Percentiles rank a stretch among this genome's conserved stretches.
phyloP scores from a whole-genome alignment of 495 filamentous ascomycete genomes.

The Parmelia sp. region DNA sequence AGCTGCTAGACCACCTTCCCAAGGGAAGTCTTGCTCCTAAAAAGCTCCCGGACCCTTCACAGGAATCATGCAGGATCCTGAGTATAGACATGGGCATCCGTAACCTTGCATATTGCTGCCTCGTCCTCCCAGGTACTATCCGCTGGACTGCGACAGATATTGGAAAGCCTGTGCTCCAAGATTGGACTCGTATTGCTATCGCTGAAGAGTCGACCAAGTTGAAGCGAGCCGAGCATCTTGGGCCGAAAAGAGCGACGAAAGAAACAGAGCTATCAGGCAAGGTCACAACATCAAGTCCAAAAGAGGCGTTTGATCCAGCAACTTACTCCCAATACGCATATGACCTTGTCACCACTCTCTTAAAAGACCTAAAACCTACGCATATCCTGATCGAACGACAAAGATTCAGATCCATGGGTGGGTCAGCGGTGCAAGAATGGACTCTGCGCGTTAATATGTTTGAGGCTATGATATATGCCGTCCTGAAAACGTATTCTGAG shows the following conservation, averaged over 20 bases:
- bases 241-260: not conserved
- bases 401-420: conserved; percentile 67
- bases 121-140: conserved; percentile 35
- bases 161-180: conserved; percentile 7
- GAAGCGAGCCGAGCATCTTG: not conserved
- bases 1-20: conserved; percentile 20
- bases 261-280: not conserved
- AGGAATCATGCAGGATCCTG: conserved; percentile 43
- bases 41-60: not conserved
- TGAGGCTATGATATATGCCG: conserved; percentile 80
- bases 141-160: not conserved
- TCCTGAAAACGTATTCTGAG: conserved; percentile 52
- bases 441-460: conserved; percentile 84
- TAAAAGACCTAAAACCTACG: conserved; percentile 51
- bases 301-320: conserved; percentile 50
- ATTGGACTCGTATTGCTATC: conserved; percentile 26
- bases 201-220: not conserved
- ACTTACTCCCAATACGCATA: conserved; percentile 57
- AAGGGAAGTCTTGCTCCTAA: conserved; percentile 7
- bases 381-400: conserved; percentile 86
- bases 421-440: conserved; percentile 71
- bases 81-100: conserved; percentile 92
- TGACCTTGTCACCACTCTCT: conserved; percentile 46
- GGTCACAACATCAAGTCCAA: not conserved
- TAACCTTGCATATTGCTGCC: conserved; percentile 73